A percentile compares a stretch with the other conserved stretches of the same genome.
Conservation (phyloP, 495 filamentous ascomycete species). For the Xylona heveae region DNA sequence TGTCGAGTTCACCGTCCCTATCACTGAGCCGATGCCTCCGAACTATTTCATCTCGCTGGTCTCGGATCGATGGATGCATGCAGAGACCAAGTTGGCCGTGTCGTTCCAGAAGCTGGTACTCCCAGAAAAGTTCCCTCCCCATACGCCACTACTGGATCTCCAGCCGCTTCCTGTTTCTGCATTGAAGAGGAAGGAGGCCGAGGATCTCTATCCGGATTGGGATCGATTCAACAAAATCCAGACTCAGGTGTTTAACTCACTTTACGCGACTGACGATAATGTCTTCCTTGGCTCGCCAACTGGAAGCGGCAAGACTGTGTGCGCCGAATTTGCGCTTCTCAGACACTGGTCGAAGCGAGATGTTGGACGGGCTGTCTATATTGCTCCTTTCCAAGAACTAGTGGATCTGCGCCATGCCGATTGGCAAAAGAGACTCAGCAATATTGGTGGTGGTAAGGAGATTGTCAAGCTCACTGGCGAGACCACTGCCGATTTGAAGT, state of each 20-base stretch:
- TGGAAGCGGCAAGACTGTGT: constrained; percentile 90
- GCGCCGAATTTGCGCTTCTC: constrained; percentile 81
- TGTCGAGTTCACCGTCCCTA: constrained; percentile 93
- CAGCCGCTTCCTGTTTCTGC: constrained; percentile 77
- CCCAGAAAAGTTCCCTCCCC: constrained; percentile 86
- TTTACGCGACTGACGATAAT: constrained; percentile 79
- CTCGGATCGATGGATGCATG: constrained; percentile 95
- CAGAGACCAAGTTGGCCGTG: constrained; percentile 80
- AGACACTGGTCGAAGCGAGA: constrained; percentile 62
- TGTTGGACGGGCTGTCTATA: constrained; percentile 67
- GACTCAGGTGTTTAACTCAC: constrained; percentile 85
- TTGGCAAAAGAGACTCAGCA: constrained; percentile 58
- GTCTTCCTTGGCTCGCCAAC: constrained; percentile 79
- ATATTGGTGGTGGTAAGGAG: constrained; percentile 64
- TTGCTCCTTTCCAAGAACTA: constrained; percentile 90
- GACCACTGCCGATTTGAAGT: constrained; percentile 72
- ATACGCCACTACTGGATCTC: constrained; percentile 74
- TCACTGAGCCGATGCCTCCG: constrained; percentile 92
- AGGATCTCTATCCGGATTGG: constrained; percentile 66
- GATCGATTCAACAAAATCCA: constrained; percentile 92
- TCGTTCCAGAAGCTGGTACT: constrained; percentile 89
- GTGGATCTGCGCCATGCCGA: constrained; percentile 61
- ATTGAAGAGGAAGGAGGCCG: constrained; percentile 67
- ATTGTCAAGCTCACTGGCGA: constrained; percentile 91
- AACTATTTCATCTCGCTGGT: constrained; percentile 94